Base-by-base conservation (phyloP, 306 rosid species). In the Trichosanthes truncata region DNA sequence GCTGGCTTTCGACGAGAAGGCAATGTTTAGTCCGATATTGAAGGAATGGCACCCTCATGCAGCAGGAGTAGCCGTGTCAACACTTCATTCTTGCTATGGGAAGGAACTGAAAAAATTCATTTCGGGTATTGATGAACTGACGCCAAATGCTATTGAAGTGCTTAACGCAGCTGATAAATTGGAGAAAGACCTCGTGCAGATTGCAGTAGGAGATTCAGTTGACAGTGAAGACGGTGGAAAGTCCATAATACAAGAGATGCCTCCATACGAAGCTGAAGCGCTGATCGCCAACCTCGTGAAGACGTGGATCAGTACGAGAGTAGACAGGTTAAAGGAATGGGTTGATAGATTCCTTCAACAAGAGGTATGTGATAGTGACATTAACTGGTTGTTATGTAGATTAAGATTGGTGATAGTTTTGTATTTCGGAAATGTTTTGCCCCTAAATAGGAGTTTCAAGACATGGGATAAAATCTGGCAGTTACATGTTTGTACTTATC, bases 151-250 rank as follows among this genome's bases (percentile, higher is more conserved):
- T 40, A 74, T 93, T 87, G 85, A 88, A 86, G 96, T 93, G 82
- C 83, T 95, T 85, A 81, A 81, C 71, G 95, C 99, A 63, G 93
- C 99, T 18, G 97, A 92, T 87, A 95, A 90, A 82, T 86, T 95
- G 87, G 99, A 95, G 91, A 95, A 90, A 84, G 95, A 89, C 88
- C 93, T 95, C 49, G 99, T 92, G 82, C 97, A 91, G 90, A 95
- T 95, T 80, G 97, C 99, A 29, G 99, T 95, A 17, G 91, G 83
- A 85, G 97, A 92, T 87, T 89, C 93, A 31, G 97, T 83, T 41
- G 97, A 95, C 57, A 93, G 99, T 76, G 99, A 95, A 80, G 99
- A 95, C 86, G 99, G 99, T 21, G 99, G 99, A 29, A 95, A 90
- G 83, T 92, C 97, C 76, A 83, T 95, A 74, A 91, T 95, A 71